Percentiles rank a stretch among this genome's conserved stretches.
Conservation (phyloP, 75 land plant genomes). For the Cryptomeria japonica region DNA sequence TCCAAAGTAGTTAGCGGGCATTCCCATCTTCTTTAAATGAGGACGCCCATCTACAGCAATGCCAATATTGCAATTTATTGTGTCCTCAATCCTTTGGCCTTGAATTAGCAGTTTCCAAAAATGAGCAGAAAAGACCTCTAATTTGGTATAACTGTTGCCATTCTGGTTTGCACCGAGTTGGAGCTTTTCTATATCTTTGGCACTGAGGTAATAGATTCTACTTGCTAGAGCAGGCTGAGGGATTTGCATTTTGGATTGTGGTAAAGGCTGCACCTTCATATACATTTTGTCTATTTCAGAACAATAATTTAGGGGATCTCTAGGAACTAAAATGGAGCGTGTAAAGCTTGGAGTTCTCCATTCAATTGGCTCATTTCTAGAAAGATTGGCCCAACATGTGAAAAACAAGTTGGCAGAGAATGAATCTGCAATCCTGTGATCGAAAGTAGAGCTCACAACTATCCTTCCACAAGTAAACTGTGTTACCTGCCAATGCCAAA, state of each 20-base stretch:
- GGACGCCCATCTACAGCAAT: conserved; percentile 38
- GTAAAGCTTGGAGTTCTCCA: conserved; percentile 1
- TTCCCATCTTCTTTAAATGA: not conserved
- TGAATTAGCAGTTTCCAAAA: not conserved
- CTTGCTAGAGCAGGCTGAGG: too few relatives aligned
- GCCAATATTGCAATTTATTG: too few relatives aligned
- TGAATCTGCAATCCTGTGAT: too few relatives aligned
- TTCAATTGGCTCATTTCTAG: too few relatives aligned
- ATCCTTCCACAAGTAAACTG: conserved; percentile 51
- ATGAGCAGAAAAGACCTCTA: conserved; percentile 41
- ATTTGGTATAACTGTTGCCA: conserved; percentile 25
- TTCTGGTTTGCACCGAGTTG: conserved; percentile 10
- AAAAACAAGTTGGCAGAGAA: too few relatives aligned
- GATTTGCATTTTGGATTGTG: too few relatives aligned
- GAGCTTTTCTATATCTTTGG: conserved; percentile 16
- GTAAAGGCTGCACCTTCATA: not conserved
- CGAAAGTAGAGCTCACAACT: conserved; percentile 10
- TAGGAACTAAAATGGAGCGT: conserved; percentile 29
- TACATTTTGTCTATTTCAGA: not conserved
- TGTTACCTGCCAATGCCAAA: conserved; percentile 20
- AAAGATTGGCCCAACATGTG: too few relatives aligned
- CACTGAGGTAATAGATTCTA: too few relatives aligned
- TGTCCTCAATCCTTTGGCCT: too few relatives aligned
- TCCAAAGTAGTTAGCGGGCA: conserved; percentile 33
- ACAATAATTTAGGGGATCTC: conserved; percentile 18